phyloP scores from a whole-genome alignment of 176 grass and related monocot genomes.

The Paspalum vaginatum region DNA sequence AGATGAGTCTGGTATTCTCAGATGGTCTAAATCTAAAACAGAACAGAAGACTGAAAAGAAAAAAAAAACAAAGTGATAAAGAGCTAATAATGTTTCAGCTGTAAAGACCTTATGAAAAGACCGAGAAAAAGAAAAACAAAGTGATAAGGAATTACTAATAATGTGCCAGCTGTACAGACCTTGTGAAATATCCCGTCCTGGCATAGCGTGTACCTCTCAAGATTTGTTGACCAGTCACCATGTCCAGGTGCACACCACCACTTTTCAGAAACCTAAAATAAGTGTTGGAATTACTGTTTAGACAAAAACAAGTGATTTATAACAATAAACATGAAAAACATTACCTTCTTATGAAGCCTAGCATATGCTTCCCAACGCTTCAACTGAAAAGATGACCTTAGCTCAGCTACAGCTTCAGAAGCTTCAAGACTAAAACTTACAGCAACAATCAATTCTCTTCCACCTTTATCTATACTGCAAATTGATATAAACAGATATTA shows the following conservation, averaged over 20 bases:
- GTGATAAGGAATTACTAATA: slow-evolving; percentile 7
- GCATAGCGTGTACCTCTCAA: slow-evolving; percentile 94
- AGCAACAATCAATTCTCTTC: slow-evolving; percentile 92
- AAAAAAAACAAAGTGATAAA: slow-evolving; percentile 33
- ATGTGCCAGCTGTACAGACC: slow-evolving; percentile 53
- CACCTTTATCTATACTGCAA: slow-evolving; percentile 86
- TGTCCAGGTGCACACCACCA: slow-evolving; percentile 99
- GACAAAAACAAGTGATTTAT: slow-evolving; percentile 35
- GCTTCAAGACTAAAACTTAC: slow-evolving; percentile 95
- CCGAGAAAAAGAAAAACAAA: slow-evolving; percentile 27
- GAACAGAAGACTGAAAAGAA: slow-evolving; percentile 19
- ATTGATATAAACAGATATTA: slow-evolving; percentile 38
- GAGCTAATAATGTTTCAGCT: slow-evolving; percentile 38
- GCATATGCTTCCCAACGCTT: slow-evolving; percentile 95
- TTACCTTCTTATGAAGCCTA: slow-evolving; percentile 91
- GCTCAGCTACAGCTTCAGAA: slow-evolving; percentile 86
- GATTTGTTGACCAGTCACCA: slow-evolving; percentile 95
- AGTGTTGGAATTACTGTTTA: slow-evolving; percentile 22
- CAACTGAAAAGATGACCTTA: slow-evolving; percentile 83
- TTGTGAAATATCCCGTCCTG: slow-evolving; percentile 98
- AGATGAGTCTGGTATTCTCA: neutral
- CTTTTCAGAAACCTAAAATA: slow-evolving; percentile 89
- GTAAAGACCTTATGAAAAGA: slow-evolving; percentile 81
- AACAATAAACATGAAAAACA: slow-evolving; percentile 29
- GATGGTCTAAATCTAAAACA: slow-evolving; percentile 33